These are phyloP conservation scores for Torrubiella hemipterigena DNA, from an alignment of 2,329 filamentous ascomycete species.

Conservation along the genomic window DNA sequence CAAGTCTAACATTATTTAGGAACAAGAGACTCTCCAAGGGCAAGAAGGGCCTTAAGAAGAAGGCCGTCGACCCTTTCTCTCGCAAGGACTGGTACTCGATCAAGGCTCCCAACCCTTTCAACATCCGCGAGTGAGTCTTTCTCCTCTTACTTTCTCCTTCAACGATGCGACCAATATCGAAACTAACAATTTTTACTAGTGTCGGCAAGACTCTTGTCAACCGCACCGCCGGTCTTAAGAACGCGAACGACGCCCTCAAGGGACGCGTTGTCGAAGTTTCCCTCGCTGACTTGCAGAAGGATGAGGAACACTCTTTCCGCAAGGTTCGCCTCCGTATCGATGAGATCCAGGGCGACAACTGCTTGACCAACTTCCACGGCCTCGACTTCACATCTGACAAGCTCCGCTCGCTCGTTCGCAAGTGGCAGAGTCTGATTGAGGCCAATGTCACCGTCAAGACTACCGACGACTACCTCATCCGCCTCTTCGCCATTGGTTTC, in stretches of 20 bases:
- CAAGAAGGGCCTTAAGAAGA: constrained; percentile 99
- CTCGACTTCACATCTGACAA: constrained; percentile 99
- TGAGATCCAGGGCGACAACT: constrained; percentile 99
- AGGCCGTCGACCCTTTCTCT: constrained; percentile 91
- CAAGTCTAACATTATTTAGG: constrained; percentile 34
- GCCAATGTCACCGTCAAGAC: constrained; percentile 99
- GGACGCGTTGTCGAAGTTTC: constrained; percentile 98
- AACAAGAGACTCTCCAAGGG: constrained; percentile 99
- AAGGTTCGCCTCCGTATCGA: constrained; percentile 98
- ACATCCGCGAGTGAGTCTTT: constrained; percentile 93
- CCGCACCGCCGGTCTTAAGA: constrained; percentile 98
- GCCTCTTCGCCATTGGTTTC: constrained; percentile 98
- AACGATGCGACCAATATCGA: constrained; percentile 8
- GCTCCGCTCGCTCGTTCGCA: constrained; percentile 96
- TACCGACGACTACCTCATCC: constrained; percentile 98
- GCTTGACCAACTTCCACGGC: constrained; percentile 99
- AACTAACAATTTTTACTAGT: constrained; percentile 40
- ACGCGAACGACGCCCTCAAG: constrained; percentile 98
- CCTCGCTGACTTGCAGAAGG: constrained; percentile 97
- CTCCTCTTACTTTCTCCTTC: too few species aligned
- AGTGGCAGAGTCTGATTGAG: constrained; percentile 99
- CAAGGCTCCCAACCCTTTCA: constrained; percentile 95
- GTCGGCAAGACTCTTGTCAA: constrained; percentile 99
- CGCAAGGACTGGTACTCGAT: constrained; percentile 99
- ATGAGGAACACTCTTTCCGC: constrained; percentile 99